Conservation (phyloP, 2,329 filamentous ascomycete genomes). For the Albophoma yamanashiensis region DNA sequence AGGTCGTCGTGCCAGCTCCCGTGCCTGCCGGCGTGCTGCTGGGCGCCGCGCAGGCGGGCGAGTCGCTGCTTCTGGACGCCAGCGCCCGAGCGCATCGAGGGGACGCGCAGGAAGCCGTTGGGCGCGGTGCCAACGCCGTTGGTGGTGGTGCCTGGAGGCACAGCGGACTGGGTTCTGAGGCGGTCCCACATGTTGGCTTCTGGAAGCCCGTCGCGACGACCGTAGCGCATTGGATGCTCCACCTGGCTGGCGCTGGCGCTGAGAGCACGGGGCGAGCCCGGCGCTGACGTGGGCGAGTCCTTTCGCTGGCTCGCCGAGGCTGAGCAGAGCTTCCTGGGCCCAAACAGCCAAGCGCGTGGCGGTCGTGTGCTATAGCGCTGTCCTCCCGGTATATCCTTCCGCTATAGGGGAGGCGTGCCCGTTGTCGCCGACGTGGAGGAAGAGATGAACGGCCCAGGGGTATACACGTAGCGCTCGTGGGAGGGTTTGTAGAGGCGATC, state of each 20-base stretch:
- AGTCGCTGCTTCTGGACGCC: neutral
- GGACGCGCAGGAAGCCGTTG: neutral
- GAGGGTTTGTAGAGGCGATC: too few relatives aligned
- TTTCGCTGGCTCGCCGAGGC: neutral
- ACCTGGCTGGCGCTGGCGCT: neutral
- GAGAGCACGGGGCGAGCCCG: neutral
- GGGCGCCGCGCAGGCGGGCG: neutral
- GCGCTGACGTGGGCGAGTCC: neutral
- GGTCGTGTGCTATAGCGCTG: neutral
- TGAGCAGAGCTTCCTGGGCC: neutral
- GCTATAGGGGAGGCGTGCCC: neutral
- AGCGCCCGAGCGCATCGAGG: neutral
- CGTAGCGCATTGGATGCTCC: neutral
- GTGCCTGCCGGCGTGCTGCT: neutral
- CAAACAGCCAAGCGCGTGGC: too few relatives aligned
- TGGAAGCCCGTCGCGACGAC: neutral
- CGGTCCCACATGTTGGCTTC: constrained; percentile 8
- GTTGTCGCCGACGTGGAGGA: neutral
- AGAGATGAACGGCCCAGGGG: neutral
- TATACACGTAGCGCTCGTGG: too few relatives aligned
- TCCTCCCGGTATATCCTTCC: neutral
- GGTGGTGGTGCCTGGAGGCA: neutral
- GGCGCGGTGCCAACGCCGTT: neutral
- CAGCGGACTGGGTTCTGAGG: neutral
- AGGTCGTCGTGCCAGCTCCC: constrained; percentile 6